Evolutionary conservation across 257 asterid species (phyloP).

Genomic region (Penstemon newberryi): DNA sequence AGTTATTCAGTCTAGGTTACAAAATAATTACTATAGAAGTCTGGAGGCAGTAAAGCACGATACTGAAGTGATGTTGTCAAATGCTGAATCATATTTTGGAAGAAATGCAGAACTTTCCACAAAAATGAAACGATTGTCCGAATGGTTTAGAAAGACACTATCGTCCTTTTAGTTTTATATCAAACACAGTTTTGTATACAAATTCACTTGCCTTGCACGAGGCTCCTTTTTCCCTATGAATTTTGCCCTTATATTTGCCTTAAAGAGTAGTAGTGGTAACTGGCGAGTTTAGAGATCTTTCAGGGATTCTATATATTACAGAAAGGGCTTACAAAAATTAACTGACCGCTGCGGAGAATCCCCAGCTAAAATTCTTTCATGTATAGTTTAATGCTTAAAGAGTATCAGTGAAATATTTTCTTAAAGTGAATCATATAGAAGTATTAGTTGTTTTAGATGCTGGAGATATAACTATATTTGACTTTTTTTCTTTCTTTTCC

Average conservation of each 20-base stretch:
- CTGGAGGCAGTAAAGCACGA: conserved; percentile 84
- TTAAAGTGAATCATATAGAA: neutral
- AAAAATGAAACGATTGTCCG: conserved; percentile 65
- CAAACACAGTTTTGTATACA: conserved; percentile 72
- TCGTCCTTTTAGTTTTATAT: conserved; percentile 43
- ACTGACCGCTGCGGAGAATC: conserved; percentile 32
- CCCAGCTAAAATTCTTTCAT: conserved; percentile 35
- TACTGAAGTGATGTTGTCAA: conserved; percentile 66
- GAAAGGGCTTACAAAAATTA: conserved; percentile 21
- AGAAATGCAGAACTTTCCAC: conserved; percentile 52
- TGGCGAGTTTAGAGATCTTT: conserved; percentile 25
- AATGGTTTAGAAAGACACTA: conserved; percentile 63
- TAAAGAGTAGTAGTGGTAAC: conserved; percentile 17
- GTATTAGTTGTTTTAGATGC: neutral
- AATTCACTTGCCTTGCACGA: conserved; percentile 27
- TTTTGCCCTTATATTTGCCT: conserved; percentile 13
- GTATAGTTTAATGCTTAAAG: conserved; percentile 31
- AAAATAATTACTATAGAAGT: conserved; percentile 82
- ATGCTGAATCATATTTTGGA: conserved; percentile 60
- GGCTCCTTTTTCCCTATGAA: conserved; percentile 18
- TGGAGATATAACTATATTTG: neutral
- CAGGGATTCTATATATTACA: conserved; percentile 25
- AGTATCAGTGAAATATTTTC: conserved; percentile 22
- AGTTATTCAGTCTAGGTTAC: conserved; percentile 64
- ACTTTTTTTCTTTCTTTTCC: neutral